phyloP scores from a whole-genome alignment of 139 green algal species.

The Edaphochlamys debaryana region DNA sequence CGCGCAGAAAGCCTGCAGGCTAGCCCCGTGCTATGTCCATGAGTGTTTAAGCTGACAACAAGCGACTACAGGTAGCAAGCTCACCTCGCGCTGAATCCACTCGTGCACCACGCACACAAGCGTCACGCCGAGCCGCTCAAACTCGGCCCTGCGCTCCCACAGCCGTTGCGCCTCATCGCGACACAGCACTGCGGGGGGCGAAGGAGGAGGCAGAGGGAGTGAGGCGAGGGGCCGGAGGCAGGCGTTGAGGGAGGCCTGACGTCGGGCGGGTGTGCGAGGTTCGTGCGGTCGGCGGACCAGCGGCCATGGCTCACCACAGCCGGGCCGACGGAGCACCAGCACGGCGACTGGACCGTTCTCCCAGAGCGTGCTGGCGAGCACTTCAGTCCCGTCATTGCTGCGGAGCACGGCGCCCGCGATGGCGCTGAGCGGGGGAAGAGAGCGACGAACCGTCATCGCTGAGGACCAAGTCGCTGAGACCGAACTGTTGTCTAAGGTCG shows the following conservation, averaged over 20 bases:
- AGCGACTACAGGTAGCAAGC: no score
- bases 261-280: no score
- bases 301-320: conserved; percentile 18
- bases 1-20: no score
- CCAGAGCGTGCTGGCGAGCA: conserved; percentile 7
- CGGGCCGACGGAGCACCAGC: conserved; percentile 18
- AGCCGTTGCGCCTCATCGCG: conserved; percentile 38
- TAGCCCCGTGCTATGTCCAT: no score
- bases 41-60: no score
- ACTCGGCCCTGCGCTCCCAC: conserved; percentile 20
- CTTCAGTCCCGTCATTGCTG: not conserved
- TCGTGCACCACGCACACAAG: conserved; percentile 36
- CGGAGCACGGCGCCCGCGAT: not conserved
- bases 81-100: conserved; percentile 34
- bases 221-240: no score
- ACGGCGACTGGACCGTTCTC: not conserved
- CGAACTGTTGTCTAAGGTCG: no score
- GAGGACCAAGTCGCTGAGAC: no score
- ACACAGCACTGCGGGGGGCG: conserved; percentile 11
- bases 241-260: no score
- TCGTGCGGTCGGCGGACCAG: not conserved
- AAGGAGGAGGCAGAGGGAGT: no score
- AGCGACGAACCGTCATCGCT: no score
- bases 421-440: not conserved
- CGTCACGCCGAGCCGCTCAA: conserved; percentile 9